A percentile compares a stretch with the other conserved stretches of the same genome.
Evolutionary conservation across 352 stramenopile species (phyloP).

Genomic region (Phytophthora sansomeana): DNA sequence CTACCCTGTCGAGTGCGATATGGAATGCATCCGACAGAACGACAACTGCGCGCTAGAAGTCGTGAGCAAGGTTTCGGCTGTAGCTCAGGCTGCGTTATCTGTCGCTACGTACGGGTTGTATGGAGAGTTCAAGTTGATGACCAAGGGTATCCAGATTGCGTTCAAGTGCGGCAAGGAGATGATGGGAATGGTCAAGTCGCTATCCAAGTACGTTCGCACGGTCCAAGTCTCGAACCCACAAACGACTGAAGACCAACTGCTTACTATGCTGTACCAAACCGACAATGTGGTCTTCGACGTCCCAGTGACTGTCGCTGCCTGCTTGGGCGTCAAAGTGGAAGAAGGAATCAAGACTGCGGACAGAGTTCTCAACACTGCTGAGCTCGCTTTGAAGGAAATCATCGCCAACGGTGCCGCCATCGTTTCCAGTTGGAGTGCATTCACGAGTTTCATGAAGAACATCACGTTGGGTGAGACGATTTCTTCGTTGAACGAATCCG

Average conservation of each 20-base stretch:
- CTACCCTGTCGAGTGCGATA: too few relatives aligned
- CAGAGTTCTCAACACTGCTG: conserved; percentile 48
- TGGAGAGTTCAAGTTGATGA: too few relatives aligned
- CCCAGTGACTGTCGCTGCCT: conserved; percentile 50
- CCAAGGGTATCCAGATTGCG: too few relatives aligned
- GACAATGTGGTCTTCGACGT: conserved; percentile 54
- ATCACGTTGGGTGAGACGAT: conserved; percentile 35
- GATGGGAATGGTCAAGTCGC: too few relatives aligned
- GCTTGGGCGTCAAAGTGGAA: conserved; percentile 43
- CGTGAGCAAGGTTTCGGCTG: too few relatives aligned
- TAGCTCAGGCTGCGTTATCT: too few relatives aligned
- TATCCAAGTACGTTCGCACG: conserved; percentile 43
- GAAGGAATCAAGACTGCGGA: too few relatives aligned
- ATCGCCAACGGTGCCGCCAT: conserved; percentile 42
- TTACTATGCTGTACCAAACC: conserved; percentile 51
- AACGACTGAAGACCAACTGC: conserved; percentile 44
- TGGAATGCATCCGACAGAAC: too few relatives aligned
- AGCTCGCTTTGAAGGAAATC: conserved; percentile 48
- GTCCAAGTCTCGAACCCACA: conserved; percentile 42
- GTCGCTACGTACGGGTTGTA: too few relatives aligned
- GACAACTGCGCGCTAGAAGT: too few relatives aligned
- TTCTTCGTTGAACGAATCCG: conserved; percentile 24
- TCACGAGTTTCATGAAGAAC: conserved; percentile 46
- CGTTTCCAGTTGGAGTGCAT: conserved; percentile 40
- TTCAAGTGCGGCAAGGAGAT: too few relatives aligned